phyloP scores from a whole-genome alignment of 2,329 filamentous ascomycete species.

The Graphilbum ipis-grandicollis region DNA sequence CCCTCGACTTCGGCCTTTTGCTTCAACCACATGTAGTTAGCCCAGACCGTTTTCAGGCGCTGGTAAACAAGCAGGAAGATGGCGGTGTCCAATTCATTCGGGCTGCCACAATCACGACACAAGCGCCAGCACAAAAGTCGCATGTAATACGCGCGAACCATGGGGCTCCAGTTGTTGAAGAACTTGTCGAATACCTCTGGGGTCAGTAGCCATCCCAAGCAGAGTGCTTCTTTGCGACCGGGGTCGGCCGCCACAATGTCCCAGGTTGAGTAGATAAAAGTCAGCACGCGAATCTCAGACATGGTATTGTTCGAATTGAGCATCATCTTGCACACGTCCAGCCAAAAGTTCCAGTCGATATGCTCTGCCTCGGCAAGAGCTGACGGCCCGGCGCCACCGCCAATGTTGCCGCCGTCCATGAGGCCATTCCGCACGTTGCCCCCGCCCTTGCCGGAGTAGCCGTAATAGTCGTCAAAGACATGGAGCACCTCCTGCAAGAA shows the following conservation, averaged over 20 bases:
- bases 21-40: constrained; percentile 61
- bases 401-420: constrained; percentile 4
- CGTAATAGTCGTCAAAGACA: constrained; percentile 34
- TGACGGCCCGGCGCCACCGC: constrained; percentile 2
- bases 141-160: constrained; percentile 89
- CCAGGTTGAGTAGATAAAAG: constrained; percentile 71
- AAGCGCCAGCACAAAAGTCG: constrained; percentile 80
- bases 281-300: constrained; percentile 71
- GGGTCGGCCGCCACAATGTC: constrained; percentile 49
- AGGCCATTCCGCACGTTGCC: background rate
- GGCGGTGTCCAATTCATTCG: constrained; percentile 48
- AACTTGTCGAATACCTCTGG: constrained; percentile 61
- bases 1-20: constrained; percentile 41
- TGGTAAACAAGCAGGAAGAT: constrained; percentile 53
- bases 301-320: constrained; percentile 73
- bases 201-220: constrained; percentile 57
- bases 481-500: constrained; percentile 69
- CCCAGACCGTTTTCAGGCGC: constrained; percentile 57
- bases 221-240: constrained; percentile 50
- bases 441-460: constrained; percentile 9
- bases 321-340: constrained; percentile 63
- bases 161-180: constrained; percentile 90
- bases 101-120: constrained; percentile 54
- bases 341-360: constrained; percentile 72
- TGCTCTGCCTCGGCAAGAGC: constrained; percentile 18